A percentile compares a stretch with the other conserved stretches of the same genome.
Conservation (phyloP, 371 early-diverging fungal species). For the Choanephora cucurbitarum region DNA sequence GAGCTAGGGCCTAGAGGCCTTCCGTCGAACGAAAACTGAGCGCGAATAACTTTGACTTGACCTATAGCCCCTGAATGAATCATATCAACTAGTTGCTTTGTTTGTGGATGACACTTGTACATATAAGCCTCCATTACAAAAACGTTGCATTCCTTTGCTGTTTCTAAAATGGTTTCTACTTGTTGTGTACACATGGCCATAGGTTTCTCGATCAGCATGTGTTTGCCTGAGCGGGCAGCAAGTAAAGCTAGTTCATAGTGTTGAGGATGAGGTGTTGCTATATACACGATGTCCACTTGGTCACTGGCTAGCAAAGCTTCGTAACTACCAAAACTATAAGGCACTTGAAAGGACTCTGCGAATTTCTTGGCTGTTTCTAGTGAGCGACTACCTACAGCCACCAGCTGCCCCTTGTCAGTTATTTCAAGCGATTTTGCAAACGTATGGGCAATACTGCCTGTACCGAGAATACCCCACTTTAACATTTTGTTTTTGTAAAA, state of each 20-base stretch:
- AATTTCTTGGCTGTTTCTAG: slow-evolving; percentile 32
- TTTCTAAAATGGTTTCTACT: slow-evolving; percentile 33
- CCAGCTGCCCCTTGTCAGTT: slow-evolving; percentile 31
- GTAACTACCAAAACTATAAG: slow-evolving; percentile 37
- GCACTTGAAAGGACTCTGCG: slow-evolving; percentile 31
- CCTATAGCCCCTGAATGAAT: slow-evolving; percentile 38
- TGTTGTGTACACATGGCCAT: slow-evolving; percentile 48
- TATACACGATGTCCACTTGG: slow-evolving; percentile 49
- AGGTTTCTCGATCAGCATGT: slow-evolving; percentile 56
- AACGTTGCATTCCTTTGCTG: slow-evolving; percentile 29
- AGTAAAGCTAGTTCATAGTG: slow-evolving; percentile 43
- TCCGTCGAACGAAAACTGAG: slow-evolving; percentile 46
- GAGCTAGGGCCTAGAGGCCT: slow-evolving; percentile 35
- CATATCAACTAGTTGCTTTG: slow-evolving; percentile 30
- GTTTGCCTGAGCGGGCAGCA: slow-evolving; percentile 41
- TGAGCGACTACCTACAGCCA: slow-evolving; percentile 49
- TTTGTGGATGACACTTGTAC: slow-evolving; percentile 56
- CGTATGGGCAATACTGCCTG: slow-evolving; percentile 50
- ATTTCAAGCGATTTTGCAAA: slow-evolving; percentile 42
- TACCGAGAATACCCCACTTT: slow-evolving; percentile 53
- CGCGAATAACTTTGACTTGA: slow-evolving; percentile 40
- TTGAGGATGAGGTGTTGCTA: slow-evolving; percentile 50
- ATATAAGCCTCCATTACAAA: slow-evolving; percentile 57
- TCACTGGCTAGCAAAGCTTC: slow-evolving; percentile 33
- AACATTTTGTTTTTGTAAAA: too few species aligned